Conservation (phyloP, 2,329 filamentous ascomycete genomes). For the Sodiomyces alkalinus region DNA sequence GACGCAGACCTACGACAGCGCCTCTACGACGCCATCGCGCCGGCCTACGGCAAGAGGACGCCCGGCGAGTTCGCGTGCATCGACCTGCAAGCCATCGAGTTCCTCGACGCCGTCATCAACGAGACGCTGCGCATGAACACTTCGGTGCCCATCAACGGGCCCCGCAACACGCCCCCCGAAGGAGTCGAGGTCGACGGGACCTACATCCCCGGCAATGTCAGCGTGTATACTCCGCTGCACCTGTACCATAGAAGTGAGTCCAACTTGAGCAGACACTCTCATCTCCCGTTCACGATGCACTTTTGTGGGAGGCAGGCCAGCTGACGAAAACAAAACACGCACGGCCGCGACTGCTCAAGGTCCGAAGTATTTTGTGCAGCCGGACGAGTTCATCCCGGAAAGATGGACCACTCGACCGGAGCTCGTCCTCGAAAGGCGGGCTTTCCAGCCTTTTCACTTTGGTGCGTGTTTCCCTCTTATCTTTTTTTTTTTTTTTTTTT, state of each 20-base stretch:
- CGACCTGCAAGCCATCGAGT: conserved; percentile 12
- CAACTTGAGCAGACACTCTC: too few species aligned
- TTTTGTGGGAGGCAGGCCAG: too few species aligned
- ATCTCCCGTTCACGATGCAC: too few species aligned
- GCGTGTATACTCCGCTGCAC: conserved; percentile 15
- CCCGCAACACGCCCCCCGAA: conserved; percentile 20
- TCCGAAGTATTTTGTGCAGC: conserved; percentile 8
- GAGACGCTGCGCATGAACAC: conserved; percentile 23
- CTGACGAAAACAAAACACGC: not conserved
- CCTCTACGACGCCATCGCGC: conserved; percentile 7
- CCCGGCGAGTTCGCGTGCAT: conserved; percentile 3
- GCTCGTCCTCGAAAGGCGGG: conserved; percentile 9
- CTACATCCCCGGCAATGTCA: conserved; percentile 20
- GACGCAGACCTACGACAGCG: conserved; percentile 1
- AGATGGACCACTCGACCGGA: conserved; percentile 9
- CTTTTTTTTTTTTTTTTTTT: not conserved
- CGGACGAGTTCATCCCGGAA: conserved; percentile 12
- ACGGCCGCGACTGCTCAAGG: conserved; percentile 7
- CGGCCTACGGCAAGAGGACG: too few species aligned
- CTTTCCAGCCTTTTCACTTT: conserved; percentile 13
- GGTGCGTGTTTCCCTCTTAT: conserved; percentile 7
- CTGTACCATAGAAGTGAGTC: conserved; percentile 10
- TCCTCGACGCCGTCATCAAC: conserved; percentile 22
- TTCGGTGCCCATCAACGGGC: conserved; percentile 17
- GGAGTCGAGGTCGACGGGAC: conserved; percentile 17